A percentile compares a stretch with the other conserved stretches of the same genome.
Evolutionary conservation across 345 rosid genomes (phyloP).

Genomic region (Brassica carinata): DNA sequence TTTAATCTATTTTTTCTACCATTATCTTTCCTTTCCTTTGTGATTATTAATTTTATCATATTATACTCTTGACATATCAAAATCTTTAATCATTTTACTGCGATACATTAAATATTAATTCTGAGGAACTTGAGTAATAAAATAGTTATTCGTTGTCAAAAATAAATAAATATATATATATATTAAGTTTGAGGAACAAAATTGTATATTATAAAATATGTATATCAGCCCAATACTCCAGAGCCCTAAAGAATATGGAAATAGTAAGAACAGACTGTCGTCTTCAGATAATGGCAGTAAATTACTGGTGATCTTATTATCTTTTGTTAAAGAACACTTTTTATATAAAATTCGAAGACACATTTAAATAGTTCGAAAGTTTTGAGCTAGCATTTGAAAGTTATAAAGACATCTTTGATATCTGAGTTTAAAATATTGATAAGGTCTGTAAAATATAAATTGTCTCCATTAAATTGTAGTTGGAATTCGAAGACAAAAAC

Average conservation of each 20-base stretch:
- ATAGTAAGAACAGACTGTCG: neutral
- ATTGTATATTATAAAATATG: neutral
- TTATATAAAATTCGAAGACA: neutral
- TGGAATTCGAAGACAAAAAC: neutral
- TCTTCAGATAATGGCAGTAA: neutral
- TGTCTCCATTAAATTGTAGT: neutral
- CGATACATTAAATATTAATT: no score
- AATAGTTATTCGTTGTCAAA: no score
- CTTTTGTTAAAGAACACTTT: neutral
- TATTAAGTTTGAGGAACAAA: no score
- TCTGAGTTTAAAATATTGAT: neutral
- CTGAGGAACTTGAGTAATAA: no score
- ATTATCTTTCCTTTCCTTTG: no score
- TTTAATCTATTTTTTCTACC: no score
- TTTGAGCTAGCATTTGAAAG: neutral
- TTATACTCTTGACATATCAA: no score
- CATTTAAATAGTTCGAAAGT: neutral
- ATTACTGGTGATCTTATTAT: neutral
- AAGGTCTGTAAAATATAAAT: neutral
- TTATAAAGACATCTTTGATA: neutral
- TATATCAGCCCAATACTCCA: neutral
- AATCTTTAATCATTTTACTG: no score
- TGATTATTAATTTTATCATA: no score
- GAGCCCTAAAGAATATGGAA: constrained; percentile 19
- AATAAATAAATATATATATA: no score